Base-by-base conservation (phyloP, 441 rosid genomes). In the Erodium trifolium region DNA sequence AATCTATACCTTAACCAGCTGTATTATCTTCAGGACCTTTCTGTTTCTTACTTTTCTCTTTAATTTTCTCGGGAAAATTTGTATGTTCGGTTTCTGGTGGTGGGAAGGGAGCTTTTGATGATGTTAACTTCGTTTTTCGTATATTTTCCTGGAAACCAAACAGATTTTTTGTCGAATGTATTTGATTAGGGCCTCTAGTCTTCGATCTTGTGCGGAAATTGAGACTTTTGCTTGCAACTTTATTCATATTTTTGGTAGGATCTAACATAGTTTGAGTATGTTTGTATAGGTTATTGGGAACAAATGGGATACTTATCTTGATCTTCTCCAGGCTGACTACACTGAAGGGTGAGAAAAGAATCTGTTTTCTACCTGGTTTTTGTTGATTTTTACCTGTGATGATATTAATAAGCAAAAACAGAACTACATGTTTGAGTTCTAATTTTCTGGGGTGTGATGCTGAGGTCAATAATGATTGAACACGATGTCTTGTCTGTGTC, bases 281-380 rank as follows among this genome's bases (percentile, higher is more conserved):
- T 31, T 5, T 71, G 65, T 66, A 69, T 66, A 91, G 98, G 96
- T 91, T 72, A 91, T 93, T 70, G 97, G 98, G 18, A 89, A 91
- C 82, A 93, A 89, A 75, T 93, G 98, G 97, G 97, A 91, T 66
- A 78, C 84, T 14, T 93, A 93, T 77, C 93, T 93, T 19, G 98
- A 93, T 68, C 97, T 93, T 73, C 96, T 93, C 39, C 96, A 93
- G 83, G 87, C 89, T 0, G 96, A 91, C 71, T 91, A 93, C 77
- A 81, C 87, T 4, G 98, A 93, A 88, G 97, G 96, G 98, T 93
- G 57, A 78, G 81, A 41, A 3, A 10, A 19, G 47, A 9, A 1
- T 66, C 10, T 18, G 0, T 5, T 23, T 10, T 12, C 59, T 27
- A 14, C 14, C 1, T 53, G 27, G 55, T 17, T n/a, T 9, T 16